Percentiles rank a stretch among this genome's conserved stretches.
phyloP scores from a whole-genome alignment of 345 rosid species.

The Rubroshorea leprosula region DNA sequence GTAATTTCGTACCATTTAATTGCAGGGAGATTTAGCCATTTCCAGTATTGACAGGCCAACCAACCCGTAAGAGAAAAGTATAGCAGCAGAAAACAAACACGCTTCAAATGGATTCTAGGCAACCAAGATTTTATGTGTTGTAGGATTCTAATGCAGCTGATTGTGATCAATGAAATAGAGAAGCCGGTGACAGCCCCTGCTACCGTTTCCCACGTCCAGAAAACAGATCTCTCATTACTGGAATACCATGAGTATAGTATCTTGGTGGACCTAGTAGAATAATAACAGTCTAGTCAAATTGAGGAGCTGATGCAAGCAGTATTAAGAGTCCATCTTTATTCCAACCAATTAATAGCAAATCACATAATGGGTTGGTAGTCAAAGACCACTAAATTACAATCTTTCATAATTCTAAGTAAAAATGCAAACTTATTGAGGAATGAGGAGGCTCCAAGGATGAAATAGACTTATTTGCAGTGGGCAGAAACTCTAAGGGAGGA shows the following conservation, averaged over 20 bases:
- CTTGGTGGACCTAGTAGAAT: conserved; percentile 33
- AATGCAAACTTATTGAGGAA: too few relatives aligned
- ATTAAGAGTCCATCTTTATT: too few relatives aligned
- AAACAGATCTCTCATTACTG: conserved; percentile 15
- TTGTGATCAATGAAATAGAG: conserved; percentile 38
- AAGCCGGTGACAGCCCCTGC: conserved; percentile 45
- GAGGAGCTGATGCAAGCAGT: background rate
- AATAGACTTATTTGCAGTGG: too few relatives aligned
- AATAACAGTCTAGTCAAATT: conserved; percentile 3
- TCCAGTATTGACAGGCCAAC: conserved; percentile 37
- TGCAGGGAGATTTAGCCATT: conserved; percentile 35
- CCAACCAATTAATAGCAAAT: too few relatives aligned
- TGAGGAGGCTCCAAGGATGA: too few relatives aligned
- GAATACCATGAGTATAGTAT: conserved; percentile 26
- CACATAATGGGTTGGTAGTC: background rate
- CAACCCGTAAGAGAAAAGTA: conserved; percentile 41
- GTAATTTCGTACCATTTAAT: conserved; percentile 16
- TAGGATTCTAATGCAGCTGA: conserved; percentile 29
- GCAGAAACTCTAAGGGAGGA: too few relatives aligned
- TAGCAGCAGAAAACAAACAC: conserved; percentile 40
- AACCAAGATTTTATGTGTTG: conserved; percentile 32
- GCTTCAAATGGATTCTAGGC: conserved; percentile 23
- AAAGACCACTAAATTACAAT: too few relatives aligned
- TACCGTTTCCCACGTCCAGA: conserved; percentile 40
- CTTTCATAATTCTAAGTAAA: too few relatives aligned